A percentile compares a stretch with the other conserved stretches of the same genome.
Conservation (phyloP, 768 basidiomycete species). For the Tephrocybe sp. region DNA sequence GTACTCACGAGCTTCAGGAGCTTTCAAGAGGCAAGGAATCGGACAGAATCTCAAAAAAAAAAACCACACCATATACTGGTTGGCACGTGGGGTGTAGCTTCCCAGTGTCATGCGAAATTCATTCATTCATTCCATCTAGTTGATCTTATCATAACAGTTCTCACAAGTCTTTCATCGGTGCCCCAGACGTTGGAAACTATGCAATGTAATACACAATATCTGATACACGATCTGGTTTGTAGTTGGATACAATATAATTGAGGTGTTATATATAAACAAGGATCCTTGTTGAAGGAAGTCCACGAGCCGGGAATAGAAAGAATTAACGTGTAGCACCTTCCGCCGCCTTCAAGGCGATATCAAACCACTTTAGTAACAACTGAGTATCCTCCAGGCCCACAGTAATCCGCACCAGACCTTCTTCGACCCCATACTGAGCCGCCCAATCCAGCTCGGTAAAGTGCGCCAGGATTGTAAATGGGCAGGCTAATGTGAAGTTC, state of each 20-base stretch:
- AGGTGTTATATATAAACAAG: conserved; percentile 14
- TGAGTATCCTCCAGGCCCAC: conserved; percentile 84
- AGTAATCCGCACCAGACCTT: conserved; percentile 80
- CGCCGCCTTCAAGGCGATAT: conserved; percentile 69
- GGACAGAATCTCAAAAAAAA: too few species aligned
- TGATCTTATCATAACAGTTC: too few species aligned
- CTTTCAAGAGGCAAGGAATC: too few species aligned
- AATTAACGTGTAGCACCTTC: conserved; percentile 38
- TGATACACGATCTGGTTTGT: conserved; percentile 23
- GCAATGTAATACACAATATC: background rate
- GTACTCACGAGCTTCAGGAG: too few species aligned
- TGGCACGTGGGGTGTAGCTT: too few species aligned
- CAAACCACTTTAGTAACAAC: conserved; percentile 57
- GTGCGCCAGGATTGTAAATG: conserved; percentile 92
- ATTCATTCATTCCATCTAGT: too few species aligned
- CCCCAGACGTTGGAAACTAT: too few species aligned
- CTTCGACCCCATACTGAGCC: conserved; percentile 80
- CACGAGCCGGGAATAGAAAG: background rate
- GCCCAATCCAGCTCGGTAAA: conserved; percentile 93
- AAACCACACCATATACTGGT: too few species aligned
- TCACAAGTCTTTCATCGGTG: too few species aligned
- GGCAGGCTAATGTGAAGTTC: conserved; percentile 94
- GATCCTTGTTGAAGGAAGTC: conserved; percentile 34
- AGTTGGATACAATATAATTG: conserved; percentile 42
- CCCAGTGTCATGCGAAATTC: too few species aligned